phyloP scores from a whole-genome alignment of 164 flowering plant species.

The Magnolia officinalis region DNA sequence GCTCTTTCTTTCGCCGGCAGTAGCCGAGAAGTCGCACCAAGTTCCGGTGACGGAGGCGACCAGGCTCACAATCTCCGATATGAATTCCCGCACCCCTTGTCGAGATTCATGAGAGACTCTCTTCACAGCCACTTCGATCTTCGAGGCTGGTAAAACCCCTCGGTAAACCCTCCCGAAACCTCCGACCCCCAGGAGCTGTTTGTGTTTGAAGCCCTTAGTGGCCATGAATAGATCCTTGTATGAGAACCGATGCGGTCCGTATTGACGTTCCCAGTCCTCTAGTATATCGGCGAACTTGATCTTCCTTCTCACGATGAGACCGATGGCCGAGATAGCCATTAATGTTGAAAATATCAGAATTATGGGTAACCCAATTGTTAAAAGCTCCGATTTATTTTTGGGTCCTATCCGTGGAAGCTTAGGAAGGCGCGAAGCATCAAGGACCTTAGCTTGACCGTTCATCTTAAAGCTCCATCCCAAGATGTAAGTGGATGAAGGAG shows the following conservation, averaged over 20 bases:
- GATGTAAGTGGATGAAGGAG: conserved; percentile 26
- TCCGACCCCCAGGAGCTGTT: conserved; percentile 25
- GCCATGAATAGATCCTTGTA: conserved; percentile 27
- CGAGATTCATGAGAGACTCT: conserved; percentile 47
- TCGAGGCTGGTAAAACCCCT: conserved; percentile 32
- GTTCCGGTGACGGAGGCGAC: conserved; percentile 47
- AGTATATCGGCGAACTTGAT: conserved; percentile 27
- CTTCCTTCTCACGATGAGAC: conserved; percentile 9
- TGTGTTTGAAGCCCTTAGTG: conserved; percentile 22
- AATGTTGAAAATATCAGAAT: background rate
- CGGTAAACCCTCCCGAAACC: conserved; percentile 49
- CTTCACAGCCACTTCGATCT: conserved; percentile 46
- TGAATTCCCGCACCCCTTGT: conserved; percentile 50
- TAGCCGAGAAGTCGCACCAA: conserved; percentile 46
- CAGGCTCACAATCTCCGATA: conserved; percentile 44
- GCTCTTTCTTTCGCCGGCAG: conserved; percentile 42
- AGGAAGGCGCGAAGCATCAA: conserved; percentile 40
- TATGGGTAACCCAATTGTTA: conserved; percentile 7
- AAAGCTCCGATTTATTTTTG: background rate
- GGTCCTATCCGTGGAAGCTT: conserved; percentile 20
- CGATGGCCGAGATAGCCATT: background rate
- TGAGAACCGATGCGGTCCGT: conserved; percentile 19
- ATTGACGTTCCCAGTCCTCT: conserved; percentile 41
- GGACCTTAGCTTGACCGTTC: conserved; percentile 21
- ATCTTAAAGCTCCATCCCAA: conserved; percentile 37